Evolutionary conservation across 2,329 filamentous ascomycete genomes (phyloP).

Genomic region (Septoria linicola): DNA sequence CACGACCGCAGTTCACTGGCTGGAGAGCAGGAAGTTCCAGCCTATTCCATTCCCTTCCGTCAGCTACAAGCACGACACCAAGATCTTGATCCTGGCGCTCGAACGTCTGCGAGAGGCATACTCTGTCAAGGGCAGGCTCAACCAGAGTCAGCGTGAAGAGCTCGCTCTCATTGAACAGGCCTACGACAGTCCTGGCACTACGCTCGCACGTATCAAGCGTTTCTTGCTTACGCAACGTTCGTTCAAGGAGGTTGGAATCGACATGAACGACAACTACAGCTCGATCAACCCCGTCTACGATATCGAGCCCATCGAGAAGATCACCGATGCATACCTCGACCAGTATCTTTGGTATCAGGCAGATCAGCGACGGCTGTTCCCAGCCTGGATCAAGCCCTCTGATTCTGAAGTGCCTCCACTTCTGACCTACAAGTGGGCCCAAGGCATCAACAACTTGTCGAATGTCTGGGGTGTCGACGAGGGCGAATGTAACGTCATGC

Average conservation of each 20-base stretch:
- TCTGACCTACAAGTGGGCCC: constrained; percentile 97
- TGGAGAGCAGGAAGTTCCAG: constrained; percentile 96
- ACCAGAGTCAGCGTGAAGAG: constrained; percentile 96
- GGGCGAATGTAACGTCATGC: constrained; percentile 97
- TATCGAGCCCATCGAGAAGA: constrained; percentile 98
- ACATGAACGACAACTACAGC: constrained; percentile 99
- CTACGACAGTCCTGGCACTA: constrained; percentile 96
- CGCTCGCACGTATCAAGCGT: constrained; percentile 91
- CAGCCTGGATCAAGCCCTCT: constrained; percentile 98
- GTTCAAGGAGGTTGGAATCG: constrained; percentile 98
- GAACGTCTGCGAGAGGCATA: constrained; percentile 93
- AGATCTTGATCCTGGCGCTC: constrained; percentile 92
- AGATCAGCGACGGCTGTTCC: constrained; percentile 94
- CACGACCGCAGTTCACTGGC: constrained; percentile 97
- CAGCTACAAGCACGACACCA: constrained; percentile 99
- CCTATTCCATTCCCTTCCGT: constrained; percentile 98
- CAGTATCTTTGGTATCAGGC: constrained; percentile 99
- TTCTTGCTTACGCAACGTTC: constrained; percentile 95
- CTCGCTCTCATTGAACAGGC: constrained; percentile 95
- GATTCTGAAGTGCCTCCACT: constrained; percentile 96
- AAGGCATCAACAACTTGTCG: constrained; percentile 96
- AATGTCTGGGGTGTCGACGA: constrained; percentile 92
- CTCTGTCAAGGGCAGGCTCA: constrained; percentile 93
- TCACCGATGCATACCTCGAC: constrained; percentile 96
- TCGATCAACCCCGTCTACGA: constrained; percentile 99